These are phyloP conservation scores for Cladosporium halotolerans DNA, from an alignment of 2,329 filamentous ascomycete species.

Conservation along the genomic window DNA sequence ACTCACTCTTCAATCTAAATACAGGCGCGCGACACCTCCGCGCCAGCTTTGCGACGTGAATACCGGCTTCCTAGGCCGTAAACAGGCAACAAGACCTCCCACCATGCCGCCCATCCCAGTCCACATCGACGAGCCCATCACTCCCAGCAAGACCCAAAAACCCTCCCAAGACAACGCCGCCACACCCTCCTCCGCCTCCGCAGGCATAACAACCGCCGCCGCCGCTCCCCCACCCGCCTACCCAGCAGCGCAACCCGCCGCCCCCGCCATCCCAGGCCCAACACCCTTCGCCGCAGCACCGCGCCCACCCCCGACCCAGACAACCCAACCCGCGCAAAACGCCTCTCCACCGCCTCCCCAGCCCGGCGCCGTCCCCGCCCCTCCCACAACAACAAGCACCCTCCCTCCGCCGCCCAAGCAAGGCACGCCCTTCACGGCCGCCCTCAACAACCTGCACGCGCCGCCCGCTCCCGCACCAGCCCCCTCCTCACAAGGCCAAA, in stretches of 20 bases:
- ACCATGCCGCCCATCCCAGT: constrained; percentile 43
- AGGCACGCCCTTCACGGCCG: constrained; percentile 1
- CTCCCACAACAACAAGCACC: constrained; percentile 28
- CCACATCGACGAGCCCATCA: constrained; percentile 43
- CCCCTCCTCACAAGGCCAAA: constrained; percentile 7
- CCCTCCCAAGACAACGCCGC: constrained; percentile 22
- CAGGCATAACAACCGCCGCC: constrained; percentile 19
- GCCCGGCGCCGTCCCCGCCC: constrained; percentile 36
- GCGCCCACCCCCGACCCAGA: constrained; percentile 22
- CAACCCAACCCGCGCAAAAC: constrained; percentile 17
- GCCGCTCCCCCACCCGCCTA: constrained; percentile 19
- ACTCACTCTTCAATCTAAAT: too few species aligned
- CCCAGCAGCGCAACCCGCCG: constrained; percentile 25
- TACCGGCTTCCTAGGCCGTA: neutral
- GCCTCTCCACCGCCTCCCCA: constrained; percentile 34
- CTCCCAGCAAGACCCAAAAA: constrained; percentile 31
- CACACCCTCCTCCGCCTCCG: constrained; percentile 17
- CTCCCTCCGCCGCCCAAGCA: constrained; percentile 11
- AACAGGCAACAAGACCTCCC: neutral
- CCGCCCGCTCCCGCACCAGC: constrained; percentile 35
- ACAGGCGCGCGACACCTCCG: too few species aligned
- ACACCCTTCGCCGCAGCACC: constrained; percentile 23
- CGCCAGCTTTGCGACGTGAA: too few species aligned
- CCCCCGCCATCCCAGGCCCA: constrained; percentile 22
- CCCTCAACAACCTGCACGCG: constrained; percentile 27